Percentiles rank a stretch among this genome's conserved stretches.
Evolutionary conservation across 371 early-diverging fungal species (phyloP).

Genomic region (Actinomortierella wolfii): DNA sequence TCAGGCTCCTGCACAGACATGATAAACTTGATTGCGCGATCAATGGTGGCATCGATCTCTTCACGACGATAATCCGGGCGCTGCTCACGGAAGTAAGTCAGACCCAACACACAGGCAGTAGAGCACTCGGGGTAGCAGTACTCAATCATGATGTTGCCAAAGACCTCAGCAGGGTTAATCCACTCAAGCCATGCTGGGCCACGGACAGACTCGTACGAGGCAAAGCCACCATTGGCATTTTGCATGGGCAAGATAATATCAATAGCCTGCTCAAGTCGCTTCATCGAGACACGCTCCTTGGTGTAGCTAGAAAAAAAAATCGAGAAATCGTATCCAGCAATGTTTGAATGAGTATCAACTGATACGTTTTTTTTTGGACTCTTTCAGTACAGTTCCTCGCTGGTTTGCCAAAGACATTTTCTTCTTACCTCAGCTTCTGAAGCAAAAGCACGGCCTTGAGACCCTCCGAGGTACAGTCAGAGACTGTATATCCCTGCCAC

Average conservation of each 20-base stretch:
- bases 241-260: constrained; percentile 93
- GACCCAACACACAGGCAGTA: constrained; percentile 87
- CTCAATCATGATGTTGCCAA: constrained; percentile 93
- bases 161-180: constrained; percentile 94
- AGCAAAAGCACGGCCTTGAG: constrained; percentile 81
- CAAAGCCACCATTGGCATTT: constrained; percentile 90
- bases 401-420: not conserved
- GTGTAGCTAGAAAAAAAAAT: constrained; percentile 34
- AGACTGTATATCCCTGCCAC: constrained; percentile 93
- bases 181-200: constrained; percentile 80
- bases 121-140: constrained; percentile 98
- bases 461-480: constrained; percentile 97
- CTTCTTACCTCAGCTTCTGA: constrained; percentile 61
- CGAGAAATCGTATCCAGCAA: too few relatives aligned
- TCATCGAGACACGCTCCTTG: constrained; percentile 51
- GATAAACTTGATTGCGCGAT: constrained; percentile 76
- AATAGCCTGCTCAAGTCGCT: constrained; percentile 83
- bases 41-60: constrained; percentile 73
- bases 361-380: not conserved
- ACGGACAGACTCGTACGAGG: constrained; percentile 87
- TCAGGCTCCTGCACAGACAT: constrained; percentile 74
- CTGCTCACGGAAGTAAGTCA: constrained; percentile 75
- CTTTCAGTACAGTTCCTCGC: not conserved
- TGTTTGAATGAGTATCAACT: not conserved
- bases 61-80: constrained; percentile 82